Evolutionary conservation across 768 basidiomycete genomes (phyloP).

Genomic region (Russula virescens): DNA sequence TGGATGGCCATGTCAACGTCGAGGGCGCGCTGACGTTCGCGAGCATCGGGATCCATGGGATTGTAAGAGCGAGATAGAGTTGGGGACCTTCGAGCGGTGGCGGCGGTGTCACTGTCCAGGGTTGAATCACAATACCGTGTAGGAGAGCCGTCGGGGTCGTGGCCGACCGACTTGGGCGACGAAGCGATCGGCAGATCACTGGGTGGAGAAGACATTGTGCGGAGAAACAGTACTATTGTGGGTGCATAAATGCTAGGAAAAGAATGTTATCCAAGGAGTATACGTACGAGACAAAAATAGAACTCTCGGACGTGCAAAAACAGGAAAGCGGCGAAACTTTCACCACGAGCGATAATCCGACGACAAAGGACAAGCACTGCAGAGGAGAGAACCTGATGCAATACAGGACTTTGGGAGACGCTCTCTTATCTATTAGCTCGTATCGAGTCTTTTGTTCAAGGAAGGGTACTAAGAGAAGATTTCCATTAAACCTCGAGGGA

Average conservation of each 20-base stretch:
- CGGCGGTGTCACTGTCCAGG: slow-evolving; percentile 32
- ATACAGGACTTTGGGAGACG: no score
- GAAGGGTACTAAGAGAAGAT: neutral
- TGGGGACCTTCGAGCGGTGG: slow-evolving; percentile 53
- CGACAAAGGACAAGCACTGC: neutral
- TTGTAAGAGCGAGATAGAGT: slow-evolving; percentile 57
- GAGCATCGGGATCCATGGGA: slow-evolving; percentile 63
- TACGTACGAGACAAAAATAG: neutral
- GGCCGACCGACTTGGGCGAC: slow-evolving; percentile 10
- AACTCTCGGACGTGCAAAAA: no score
- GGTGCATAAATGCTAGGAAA: neutral
- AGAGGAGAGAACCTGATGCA: no score
- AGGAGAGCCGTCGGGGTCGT: slow-evolving; percentile 11
- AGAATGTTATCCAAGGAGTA: neutral
- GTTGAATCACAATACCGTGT: slow-evolving; percentile 10
- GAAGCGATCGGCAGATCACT: slow-evolving; percentile 5
- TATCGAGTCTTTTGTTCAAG: neutral
- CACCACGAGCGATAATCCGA: neutral
- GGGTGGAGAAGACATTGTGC: slow-evolving; percentile 10
- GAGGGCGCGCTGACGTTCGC: slow-evolving; percentile 88
- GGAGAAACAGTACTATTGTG: neutral
- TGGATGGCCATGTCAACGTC: slow-evolving; percentile 91
- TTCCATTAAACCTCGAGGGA: neutral
- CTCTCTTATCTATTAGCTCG: neutral
- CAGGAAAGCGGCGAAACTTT: neutral